These are phyloP conservation scores for Neurospora tetraspora DNA, from an alignment of 495 filamentous ascomycete genomes.

Conservation along the genomic window DNA sequence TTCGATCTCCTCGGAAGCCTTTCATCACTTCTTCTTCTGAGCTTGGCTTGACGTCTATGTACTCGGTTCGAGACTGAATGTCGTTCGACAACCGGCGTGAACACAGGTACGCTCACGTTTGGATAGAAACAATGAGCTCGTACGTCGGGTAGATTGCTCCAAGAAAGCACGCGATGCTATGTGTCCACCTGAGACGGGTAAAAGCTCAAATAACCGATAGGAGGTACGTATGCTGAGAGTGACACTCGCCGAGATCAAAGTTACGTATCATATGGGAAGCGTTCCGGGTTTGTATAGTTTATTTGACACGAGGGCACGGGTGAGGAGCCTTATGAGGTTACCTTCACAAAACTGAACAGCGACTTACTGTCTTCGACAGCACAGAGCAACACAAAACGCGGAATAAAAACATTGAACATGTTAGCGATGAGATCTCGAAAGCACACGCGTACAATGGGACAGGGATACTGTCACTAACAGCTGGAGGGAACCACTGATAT, in stretches of 20 bases:
- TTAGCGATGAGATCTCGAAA: background rate
- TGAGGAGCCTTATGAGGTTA: background rate
- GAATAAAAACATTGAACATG: background rate
- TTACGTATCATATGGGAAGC: background rate
- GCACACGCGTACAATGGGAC: background rate
- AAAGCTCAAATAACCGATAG: background rate
- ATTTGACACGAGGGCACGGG: background rate
- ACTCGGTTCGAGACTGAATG: background rate
- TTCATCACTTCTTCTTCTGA: background rate
- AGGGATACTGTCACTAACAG: background rate
- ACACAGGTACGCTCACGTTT: background rate
- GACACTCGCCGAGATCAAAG: background rate
- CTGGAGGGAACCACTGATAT: background rate
- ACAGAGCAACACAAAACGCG: background rate
- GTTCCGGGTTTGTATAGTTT: background rate
- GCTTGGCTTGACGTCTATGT: background rate
- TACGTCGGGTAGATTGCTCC: background rate
- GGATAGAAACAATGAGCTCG: background rate
- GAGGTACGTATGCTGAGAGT: background rate
- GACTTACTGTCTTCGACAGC: background rate
- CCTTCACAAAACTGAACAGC: background rate
- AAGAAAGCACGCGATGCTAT: background rate
- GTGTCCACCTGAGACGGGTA: background rate
- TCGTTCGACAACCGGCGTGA: background rate
- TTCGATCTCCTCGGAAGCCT: background rate